Evolutionary conservation across 805 yeast genomes (phyloP).

Genomic region (Monosporozyma unispora): DNA sequence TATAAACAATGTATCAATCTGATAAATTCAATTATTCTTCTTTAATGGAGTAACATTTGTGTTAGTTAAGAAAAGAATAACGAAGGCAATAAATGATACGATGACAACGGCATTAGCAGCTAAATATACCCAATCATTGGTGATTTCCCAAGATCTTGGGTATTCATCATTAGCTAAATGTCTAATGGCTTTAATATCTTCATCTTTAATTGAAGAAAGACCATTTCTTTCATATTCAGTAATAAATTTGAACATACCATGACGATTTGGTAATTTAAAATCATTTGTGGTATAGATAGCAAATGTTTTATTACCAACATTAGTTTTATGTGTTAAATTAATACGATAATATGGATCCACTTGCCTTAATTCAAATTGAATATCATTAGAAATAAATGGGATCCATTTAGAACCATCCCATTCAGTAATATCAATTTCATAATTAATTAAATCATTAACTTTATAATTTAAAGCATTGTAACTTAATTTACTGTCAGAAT

Average conservation of each 20-base stretch:
- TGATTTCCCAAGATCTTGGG: conserved; percentile 84
- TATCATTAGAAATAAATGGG: conserved; percentile 53
- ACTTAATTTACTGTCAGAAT: conserved; percentile 31
- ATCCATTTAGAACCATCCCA: conserved; percentile 56
- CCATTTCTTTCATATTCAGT: conserved; percentile 76
- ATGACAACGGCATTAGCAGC: conserved; percentile 63
- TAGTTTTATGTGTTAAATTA: conserved; percentile 37
- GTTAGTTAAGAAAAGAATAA: conserved; percentile 43
- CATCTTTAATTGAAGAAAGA: conserved; percentile 53
- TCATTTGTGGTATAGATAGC: conserved; percentile 36
- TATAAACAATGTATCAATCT: no score
- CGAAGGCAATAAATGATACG: conserved; percentile 67
- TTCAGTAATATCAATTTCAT: conserved; percentile 38
- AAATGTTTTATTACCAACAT: conserved; percentile 31
- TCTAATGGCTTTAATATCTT: conserved; percentile 70
- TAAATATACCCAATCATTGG: conserved; percentile 88
- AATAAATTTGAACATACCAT: conserved; percentile 87
- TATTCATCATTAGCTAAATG: conserved; percentile 95
- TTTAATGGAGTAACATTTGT: conserved; percentile 12
- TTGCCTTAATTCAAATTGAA: conserved; percentile 82
- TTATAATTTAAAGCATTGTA: conserved; percentile 50
- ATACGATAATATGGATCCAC: conserved; percentile 92
- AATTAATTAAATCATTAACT: conserved; percentile 62
- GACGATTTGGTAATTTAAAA: conserved; percentile 85
- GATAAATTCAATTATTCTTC: conserved; percentile 13